Evolutionary conservation across 768 basidiomycete genomes (phyloP), one percentile per base, ranked within the genome.

Genomic region (Tephrocybe rancida): DNA sequence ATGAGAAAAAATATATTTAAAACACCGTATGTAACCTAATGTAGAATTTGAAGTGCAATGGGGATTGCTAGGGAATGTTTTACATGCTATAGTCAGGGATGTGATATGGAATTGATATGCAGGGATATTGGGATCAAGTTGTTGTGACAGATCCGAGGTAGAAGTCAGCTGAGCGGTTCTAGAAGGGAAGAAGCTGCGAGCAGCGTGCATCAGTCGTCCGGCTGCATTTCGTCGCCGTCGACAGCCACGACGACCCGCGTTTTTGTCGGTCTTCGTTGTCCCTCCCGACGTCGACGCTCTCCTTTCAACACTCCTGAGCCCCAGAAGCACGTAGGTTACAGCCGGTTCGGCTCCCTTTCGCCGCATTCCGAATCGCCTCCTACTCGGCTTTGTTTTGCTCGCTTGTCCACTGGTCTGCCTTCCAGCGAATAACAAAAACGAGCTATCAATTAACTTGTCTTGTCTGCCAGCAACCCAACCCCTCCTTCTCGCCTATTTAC

Each of bases 61-160:
- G 48, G 39, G 59, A 58, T 59, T 47, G 44, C 44, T 29, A 47
- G 30, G 30, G 42, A 38, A n/a, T n/a, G 7, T 30, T 30, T 5
- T 5, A 30, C 29, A 30, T 30, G 39, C 41, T 48, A 32, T 27
- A 37, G 45, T 55, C 57, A 59, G 53, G 57, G 50, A 54, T 59
- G 51, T n/a, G n/a, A n/a, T n/a, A n/a, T n/a, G n/a, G n/a, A n/a
- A n/a, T n/a, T n/a, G n/a, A n/a, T n/a, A n/a, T n/a, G n/a, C n/a
- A n/a, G 48, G 43, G 29, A 54, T 48, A 52, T 56, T 54, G 42
- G 44, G 48, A 60, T 58, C 43, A 57, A 39, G 35, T 34, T 54
- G 35, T 19, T 55, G 55, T 62, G 63, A 62, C 59, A 62, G 63
- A 64, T 64, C 63, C 63, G 61, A 61, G 52, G 56, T 47, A 52